Evolutionary conservation across 306 rosid species (phyloP).

Genomic region (Ammopiptanthus mongolicus): DNA sequence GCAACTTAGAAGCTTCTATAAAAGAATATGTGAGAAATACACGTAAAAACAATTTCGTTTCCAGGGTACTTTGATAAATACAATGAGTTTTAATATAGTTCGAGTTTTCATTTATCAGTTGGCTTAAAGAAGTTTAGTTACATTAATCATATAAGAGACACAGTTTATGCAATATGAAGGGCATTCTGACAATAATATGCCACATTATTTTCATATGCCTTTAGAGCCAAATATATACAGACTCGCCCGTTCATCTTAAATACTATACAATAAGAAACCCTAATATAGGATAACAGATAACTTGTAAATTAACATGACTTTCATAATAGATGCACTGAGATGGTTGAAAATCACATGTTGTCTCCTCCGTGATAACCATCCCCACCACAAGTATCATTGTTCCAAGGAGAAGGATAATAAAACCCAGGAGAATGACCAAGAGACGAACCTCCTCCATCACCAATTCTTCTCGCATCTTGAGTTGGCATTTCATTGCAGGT

Average conservation of each 20-base stretch:
- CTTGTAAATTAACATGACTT: background rate
- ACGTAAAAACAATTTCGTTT: background rate
- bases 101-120: background rate
- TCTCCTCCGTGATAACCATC: conserved; percentile 35
- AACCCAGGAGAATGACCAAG: conserved; percentile 35
- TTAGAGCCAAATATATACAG: background rate
- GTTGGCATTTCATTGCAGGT: conserved; percentile 42
- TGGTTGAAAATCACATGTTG: conserved; percentile 17
- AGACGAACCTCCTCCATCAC: conserved; percentile 30
- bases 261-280: conserved; percentile 23
- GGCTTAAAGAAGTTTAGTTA: background rate
- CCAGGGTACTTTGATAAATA: background rate
- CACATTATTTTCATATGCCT: background rate
- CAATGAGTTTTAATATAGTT: background rate
- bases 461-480: conserved; percentile 22
- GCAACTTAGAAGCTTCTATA: too few species aligned
- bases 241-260: background rate
- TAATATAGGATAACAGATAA: conserved; percentile 15
- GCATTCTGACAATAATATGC: background rate
- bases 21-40: too few species aligned
- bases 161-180: background rate
- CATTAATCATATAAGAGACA: background rate
- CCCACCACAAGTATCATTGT: conserved; percentile 35
- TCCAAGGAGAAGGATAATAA: conserved; percentile 44
- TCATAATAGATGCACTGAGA: background rate